A percentile compares a stretch with the other conserved stretches of the same genome.
Conservation (phyloP, 108 stramenopile genomes). For the Pseudonitzschia multistriata region DNA sequence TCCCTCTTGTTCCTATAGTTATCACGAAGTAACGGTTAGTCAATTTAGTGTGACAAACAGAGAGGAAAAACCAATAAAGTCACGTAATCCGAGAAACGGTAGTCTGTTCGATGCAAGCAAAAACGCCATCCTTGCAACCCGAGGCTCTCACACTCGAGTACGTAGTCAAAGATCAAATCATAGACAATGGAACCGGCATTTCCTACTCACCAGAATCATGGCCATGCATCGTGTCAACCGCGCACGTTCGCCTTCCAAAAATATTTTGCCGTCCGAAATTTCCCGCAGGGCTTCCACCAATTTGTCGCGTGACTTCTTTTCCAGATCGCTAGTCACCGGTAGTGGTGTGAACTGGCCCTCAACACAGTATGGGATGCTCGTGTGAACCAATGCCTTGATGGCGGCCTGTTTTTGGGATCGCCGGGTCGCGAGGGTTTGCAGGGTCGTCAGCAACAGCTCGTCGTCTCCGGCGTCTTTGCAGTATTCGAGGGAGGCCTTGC, state of each 20-base stretch:
- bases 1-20: slow-evolving; percentile 70
- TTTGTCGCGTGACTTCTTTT: slow-evolving; percentile 45
- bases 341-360: slow-evolving; percentile 50
- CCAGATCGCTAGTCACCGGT: slow-evolving; percentile 2
- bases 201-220: slow-evolving; percentile 56
- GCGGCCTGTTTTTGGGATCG: slow-evolving; percentile 83
- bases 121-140: not conserved
- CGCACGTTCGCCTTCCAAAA: slow-evolving; percentile 95
- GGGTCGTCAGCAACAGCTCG: slow-evolving; percentile 53
- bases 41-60: not conserved
- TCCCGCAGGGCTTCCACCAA: slow-evolving; percentile 88
- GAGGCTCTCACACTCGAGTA: not conserved
- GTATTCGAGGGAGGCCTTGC: slow-evolving; percentile 58
- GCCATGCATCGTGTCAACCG: slow-evolving; percentile 85
- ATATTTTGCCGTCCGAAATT: slow-evolving; percentile 96
- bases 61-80: not conserved
- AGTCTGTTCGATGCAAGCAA: not conserved
- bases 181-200: slow-evolving; percentile 12
- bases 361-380: slow-evolving; percentile 69
- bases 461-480: slow-evolving; percentile 58
- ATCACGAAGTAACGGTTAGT: not conserved
- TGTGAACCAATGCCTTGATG: slow-evolving; percentile 59
- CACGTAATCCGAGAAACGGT: not conserved
- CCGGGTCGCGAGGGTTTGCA: slow-evolving; percentile 67
- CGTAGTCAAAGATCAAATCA: not conserved